phyloP scores from a whole-genome alignment of 371 early-diverging fungal genomes.

The Basidiobolus meristosporus region DNA sequence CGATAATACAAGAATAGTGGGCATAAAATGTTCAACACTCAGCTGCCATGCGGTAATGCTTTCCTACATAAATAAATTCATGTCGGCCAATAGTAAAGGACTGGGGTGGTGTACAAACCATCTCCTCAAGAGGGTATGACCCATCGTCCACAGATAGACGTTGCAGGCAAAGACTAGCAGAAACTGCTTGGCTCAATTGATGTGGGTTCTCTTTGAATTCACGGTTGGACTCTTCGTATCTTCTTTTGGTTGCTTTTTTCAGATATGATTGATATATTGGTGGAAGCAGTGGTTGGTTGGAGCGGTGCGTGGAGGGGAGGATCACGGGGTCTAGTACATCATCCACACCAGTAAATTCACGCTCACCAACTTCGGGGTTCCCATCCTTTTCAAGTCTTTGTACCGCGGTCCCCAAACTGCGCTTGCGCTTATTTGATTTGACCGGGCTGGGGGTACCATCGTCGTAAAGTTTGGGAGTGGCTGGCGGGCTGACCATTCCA shows the following conservation, averaged over 20 bases:
- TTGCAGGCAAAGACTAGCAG: conserved; percentile 24
- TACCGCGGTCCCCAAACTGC: too few relatives aligned
- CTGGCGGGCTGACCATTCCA: conserved; percentile 6
- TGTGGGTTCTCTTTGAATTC: conserved; percentile 6
- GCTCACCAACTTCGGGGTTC: too few relatives aligned
- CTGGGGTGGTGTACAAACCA: conserved; percentile 8
- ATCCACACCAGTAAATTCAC: too few relatives aligned
- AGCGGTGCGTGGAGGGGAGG: too few relatives aligned
- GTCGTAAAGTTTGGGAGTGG: not conserved
- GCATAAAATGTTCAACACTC: too few relatives aligned
- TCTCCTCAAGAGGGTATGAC: conserved; percentile 15
- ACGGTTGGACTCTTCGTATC: conserved; percentile 2
- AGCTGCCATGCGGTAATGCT: too few relatives aligned
- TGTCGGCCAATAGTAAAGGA: conserved; percentile 12
- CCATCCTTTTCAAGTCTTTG: too few relatives aligned
- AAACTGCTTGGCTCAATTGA: conserved; percentile 28
- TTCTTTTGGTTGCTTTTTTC: conserved; percentile 1
- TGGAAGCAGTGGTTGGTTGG: too few relatives aligned
- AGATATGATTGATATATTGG: too few relatives aligned
- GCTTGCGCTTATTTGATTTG: not conserved
- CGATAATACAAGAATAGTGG: too few relatives aligned
- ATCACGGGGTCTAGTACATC: too few relatives aligned
- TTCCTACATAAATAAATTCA: conserved; percentile 8
- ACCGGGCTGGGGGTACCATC: not conserved
- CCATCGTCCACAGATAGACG: conserved; percentile 31